A percentile compares a stretch with the other conserved stretches of the same genome.
These are phyloP conservation scores for Rhodotorula sphaerocarpa DNA, from an alignment of 768 basidiomycete genomes.

Conservation along the genomic window DNA sequence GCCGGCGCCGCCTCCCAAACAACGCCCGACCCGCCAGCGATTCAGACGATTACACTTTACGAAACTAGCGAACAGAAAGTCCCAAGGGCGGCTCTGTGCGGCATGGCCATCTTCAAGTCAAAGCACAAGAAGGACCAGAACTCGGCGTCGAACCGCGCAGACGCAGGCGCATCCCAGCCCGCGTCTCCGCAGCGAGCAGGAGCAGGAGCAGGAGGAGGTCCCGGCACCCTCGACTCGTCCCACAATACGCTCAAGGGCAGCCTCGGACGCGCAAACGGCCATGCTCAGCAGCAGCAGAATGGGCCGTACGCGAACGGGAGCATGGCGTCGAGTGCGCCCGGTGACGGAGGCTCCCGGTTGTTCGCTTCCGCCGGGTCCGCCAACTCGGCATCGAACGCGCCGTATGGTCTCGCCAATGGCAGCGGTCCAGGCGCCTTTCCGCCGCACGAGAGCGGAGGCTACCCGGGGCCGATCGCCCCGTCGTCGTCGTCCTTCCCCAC, in stretches of 20 bases:
- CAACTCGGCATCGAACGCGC: not conserved
- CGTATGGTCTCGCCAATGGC: not conserved
- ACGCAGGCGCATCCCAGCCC: not conserved
- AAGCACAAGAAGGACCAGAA: slow-evolving; percentile 30
- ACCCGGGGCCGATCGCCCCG: not conserved
- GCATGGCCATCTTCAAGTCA: slow-evolving; percentile 35
- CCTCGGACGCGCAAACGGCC: not conserved
- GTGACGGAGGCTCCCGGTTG: not conserved
- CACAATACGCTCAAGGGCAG: not conserved
- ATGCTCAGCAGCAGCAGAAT: not conserved
- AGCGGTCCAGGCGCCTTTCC: no score
- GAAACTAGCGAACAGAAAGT: no score
- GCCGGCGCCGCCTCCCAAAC: no score
- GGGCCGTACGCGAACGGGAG: not conserved
- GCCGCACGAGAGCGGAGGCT: not conserved
- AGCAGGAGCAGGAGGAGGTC: not conserved
- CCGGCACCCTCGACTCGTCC: not conserved
- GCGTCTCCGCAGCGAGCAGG: not conserved
- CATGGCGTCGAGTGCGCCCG: slow-evolving; percentile 3
- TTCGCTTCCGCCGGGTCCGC: not conserved
- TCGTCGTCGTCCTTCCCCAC: no score
- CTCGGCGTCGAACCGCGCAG: not conserved
- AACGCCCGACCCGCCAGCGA: no score
- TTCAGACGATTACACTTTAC: no score
- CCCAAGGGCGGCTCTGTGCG: no score